These are phyloP conservation scores for Russula virescens DNA, from an alignment of 768 basidiomycete genomes.

Conservation along the genomic window DNA sequence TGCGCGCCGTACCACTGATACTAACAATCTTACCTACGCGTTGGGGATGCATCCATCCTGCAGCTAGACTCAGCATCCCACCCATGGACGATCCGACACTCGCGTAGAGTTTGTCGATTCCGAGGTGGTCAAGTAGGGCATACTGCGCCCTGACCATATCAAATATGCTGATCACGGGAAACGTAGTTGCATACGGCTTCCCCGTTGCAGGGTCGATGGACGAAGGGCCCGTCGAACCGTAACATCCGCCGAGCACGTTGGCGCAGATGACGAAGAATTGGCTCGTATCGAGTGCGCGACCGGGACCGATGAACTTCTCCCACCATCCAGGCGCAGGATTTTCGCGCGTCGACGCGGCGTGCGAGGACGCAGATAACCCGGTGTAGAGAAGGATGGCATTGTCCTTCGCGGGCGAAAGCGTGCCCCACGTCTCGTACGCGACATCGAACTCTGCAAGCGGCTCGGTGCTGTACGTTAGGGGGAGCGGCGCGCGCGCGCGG, in stretches of 20 bases:
- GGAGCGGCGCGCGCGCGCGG: slow-evolving; percentile 46
- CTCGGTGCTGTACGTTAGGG: slow-evolving; percentile 46
- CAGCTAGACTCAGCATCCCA: slow-evolving; percentile 94
- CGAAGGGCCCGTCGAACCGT: slow-evolving; percentile 94
- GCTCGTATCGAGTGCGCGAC: slow-evolving; percentile 88
- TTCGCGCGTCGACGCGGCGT: slow-evolving; percentile 73
- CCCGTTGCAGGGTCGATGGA: slow-evolving; percentile 66
- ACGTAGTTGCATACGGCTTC: slow-evolving; percentile 78
- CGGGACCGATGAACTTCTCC: slow-evolving; percentile 97
- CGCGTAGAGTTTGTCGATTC: slow-evolving; percentile 82
- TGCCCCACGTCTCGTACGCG: slow-evolving; percentile 98
- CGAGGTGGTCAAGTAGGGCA: slow-evolving; percentile 73
- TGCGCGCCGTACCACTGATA: slow-evolving; percentile 92
- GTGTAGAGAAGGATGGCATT: slow-evolving; percentile 96
- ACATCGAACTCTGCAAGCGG: slow-evolving; percentile 70
- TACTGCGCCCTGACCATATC: slow-evolving; percentile 98
- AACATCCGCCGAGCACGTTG: slow-evolving; percentile 96
- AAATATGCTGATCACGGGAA: slow-evolving; percentile 89
- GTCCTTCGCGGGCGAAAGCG: slow-evolving; percentile 64
- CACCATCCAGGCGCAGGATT: slow-evolving; percentile 94
- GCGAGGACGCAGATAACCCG: slow-evolving; percentile 92
- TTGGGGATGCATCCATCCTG: slow-evolving; percentile 88
- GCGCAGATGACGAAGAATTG: slow-evolving; percentile 92
- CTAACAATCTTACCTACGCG: slow-evolving; percentile 87
- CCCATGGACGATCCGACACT: slow-evolving; percentile 97